phyloP scores from a whole-genome alignment of 352 stramenopile species.

The Phytophthora cactorum region DNA sequence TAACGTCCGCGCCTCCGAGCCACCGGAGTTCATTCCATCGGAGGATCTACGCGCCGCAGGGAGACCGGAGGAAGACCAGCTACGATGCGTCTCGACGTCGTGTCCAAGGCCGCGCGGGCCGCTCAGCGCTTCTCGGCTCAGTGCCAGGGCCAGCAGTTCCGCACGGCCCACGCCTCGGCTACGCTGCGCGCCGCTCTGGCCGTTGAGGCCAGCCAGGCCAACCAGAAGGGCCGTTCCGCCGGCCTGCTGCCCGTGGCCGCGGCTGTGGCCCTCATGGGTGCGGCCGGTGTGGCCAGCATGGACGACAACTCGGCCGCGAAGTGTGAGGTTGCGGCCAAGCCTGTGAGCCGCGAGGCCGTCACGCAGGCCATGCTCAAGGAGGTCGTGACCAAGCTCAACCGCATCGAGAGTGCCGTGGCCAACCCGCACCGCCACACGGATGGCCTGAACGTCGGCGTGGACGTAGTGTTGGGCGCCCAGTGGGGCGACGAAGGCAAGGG shows the following conservation, averaged over 20 bases:
- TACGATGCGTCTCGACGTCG: conserved; percentile 63
- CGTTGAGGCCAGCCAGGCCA: conserved; percentile 46
- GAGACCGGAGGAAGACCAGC: conserved; percentile 27
- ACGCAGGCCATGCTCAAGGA: conserved; percentile 83
- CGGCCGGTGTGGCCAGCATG: conserved; percentile 33
- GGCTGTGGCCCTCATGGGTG: conserved; percentile 38
- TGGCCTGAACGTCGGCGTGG: conserved; percentile 71
- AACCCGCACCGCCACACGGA: conserved; percentile 81
- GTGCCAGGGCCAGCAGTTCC: conserved; percentile 35
- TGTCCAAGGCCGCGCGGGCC: conserved; percentile 46
- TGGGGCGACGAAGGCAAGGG: conserved; percentile 99
- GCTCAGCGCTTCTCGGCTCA: conserved; percentile 51
- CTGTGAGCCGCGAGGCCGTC: conserved; percentile 53
- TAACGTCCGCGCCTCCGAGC: not conserved
- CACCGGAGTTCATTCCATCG: conserved; percentile 25
- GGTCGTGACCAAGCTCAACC: conserved; percentile 87
- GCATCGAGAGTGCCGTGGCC: conserved; percentile 85
- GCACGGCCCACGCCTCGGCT: conserved; percentile 34
- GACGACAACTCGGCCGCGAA: conserved; percentile 27
- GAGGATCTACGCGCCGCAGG: conserved; percentile 14
- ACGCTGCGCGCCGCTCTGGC: conserved; percentile 54
- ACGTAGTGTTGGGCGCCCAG: conserved; percentile 97
- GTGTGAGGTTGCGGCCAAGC: conserved; percentile 42
- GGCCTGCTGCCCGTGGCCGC: conserved; percentile 29
- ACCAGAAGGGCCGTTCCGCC: conserved; percentile 25